Evolutionary conservation across 2,329 filamentous ascomycete genomes (phyloP), one percentile per base, ranked within the genome.

Genomic region (Pseudonectria foliicola): DNA sequence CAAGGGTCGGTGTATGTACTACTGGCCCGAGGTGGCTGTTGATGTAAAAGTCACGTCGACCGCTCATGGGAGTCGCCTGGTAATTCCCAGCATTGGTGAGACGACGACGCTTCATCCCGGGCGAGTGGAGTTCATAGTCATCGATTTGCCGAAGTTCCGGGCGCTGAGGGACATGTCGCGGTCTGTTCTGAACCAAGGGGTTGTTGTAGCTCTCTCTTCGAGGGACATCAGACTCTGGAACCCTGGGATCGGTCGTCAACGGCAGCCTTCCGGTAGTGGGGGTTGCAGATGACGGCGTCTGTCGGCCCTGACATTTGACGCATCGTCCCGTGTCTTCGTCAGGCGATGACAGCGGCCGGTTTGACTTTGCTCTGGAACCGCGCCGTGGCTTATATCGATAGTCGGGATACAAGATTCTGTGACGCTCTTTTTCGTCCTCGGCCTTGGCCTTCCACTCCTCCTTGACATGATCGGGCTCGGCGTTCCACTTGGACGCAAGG

Each of bases 351-450:
- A 50, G 50, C 16, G 57, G 40, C 42, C 59, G 52, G 35, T 41
- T 49, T 38, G 55, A 48, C 38, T 59, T 53, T 4, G 42, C 42
- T 37, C 57, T 57, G 38, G 50, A 51, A 45, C 74, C 76, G 25
- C 85, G 76, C 13, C 85, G 81, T 25, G 92, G 92, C 57, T 95
- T 87, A 57, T 96, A 98, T 44, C 88, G 80, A 63, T 98, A 98
- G 46, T 86, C 83, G 3, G 92, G 92, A 58, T 95, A 95, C 62
- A 89, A 85, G 44, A 81, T 80, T 53, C 87, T 82, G 60, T 98
- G 92, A 13, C 85, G 82, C 42, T 79, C 70, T 67, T 96, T 96
- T 60, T 96, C 92, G 63, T 95, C 85, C 64, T 93, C 87, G 40
- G 92, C 92, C 37, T 94, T 74, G 41, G 74, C 73, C 60, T 92